phyloP scores from a whole-genome alignment of 148 eudicot genomes.

The Camellia granthamiana region DNA sequence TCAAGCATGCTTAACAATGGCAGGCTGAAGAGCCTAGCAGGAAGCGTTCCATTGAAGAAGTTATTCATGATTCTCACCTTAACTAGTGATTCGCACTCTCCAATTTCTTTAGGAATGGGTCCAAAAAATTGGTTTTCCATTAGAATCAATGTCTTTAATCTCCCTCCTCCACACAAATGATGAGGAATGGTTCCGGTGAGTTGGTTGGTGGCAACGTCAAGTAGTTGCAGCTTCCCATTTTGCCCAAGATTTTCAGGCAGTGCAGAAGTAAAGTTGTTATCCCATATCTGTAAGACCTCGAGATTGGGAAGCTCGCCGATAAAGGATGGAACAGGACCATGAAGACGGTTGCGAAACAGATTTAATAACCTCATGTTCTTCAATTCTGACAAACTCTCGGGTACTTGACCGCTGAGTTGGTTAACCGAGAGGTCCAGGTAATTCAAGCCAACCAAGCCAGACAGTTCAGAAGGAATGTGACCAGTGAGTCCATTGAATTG shows the following conservation, averaged over 20 bases:
- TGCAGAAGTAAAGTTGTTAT: slow-evolving; percentile 29
- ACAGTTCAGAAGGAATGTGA: slow-evolving; percentile 40
- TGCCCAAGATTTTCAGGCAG: slow-evolving; percentile 39
- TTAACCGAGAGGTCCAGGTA: slow-evolving; percentile 36
- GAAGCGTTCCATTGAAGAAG: slow-evolving; percentile 29
- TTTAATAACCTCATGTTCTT: slow-evolving; percentile 37
- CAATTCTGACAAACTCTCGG: slow-evolving; percentile 32
- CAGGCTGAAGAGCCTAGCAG: slow-evolving; percentile 27
- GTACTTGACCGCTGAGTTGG: slow-evolving; percentile 38
- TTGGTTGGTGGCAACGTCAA: slow-evolving; percentile 29
- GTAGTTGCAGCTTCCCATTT: slow-evolving; percentile 16
- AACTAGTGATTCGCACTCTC: slow-evolving; percentile 26
- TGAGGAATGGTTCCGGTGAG: slow-evolving; percentile 31
- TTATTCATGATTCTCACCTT: slow-evolving; percentile 25
- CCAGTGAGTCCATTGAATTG: slow-evolving; percentile 42
- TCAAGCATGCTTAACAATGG: slow-evolving; percentile 18
- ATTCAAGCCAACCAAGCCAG: slow-evolving; percentile 30
- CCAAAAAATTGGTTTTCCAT: slow-evolving; percentile 33
- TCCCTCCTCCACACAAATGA: slow-evolving; percentile 26
- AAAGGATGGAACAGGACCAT: slow-evolving; percentile 34
- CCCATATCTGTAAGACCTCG: slow-evolving; percentile 32
- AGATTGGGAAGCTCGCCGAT: slow-evolving; percentile 40
- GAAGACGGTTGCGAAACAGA: slow-evolving; percentile 38
- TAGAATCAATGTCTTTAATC: slow-evolving; percentile 13
- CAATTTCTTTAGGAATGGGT: slow-evolving; percentile 27